Evolutionary conservation across 768 basidiomycete genomes (phyloP).

Genomic region (Mycena pura): DNA sequence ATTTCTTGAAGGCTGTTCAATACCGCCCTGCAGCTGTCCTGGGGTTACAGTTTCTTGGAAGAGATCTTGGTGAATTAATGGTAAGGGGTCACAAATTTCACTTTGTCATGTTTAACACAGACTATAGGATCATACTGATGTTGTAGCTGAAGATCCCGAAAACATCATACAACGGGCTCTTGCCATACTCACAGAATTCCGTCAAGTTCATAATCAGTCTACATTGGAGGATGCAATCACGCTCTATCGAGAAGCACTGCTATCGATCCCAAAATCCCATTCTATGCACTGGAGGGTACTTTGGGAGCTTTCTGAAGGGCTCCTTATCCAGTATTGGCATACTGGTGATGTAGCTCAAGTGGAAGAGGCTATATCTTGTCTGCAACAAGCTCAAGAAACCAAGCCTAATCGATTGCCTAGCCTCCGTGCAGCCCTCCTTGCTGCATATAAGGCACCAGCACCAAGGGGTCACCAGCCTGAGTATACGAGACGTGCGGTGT

Average conservation of each 20-base stretch:
- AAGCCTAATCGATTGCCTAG: neutral
- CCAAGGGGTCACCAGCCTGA: neutral
- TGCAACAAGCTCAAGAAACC: neutral
- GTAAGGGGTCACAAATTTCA: neutral
- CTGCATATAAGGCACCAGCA: neutral
- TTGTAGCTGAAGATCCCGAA: neutral
- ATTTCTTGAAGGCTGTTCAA: neutral
- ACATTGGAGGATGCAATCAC: neutral
- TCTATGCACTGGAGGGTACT: neutral
- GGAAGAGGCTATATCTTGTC: neutral
- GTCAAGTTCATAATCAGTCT: neutral
- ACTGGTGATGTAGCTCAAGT: neutral
- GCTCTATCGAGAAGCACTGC: neutral
- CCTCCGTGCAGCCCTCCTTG: neutral
- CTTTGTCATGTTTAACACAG: neutral
- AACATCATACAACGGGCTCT: neutral
- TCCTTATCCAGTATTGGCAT: neutral
- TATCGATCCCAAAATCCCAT: neutral
- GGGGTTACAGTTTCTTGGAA: neutral
- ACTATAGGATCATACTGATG: neutral
- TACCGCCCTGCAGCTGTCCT: neutral
- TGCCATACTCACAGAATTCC: neutral
- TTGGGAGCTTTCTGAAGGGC: slow-evolving; percentile 4
- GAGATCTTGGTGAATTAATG: neutral
- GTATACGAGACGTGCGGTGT: neutral